Percentiles rank a stretch among this genome's conserved stretches.
phyloP scores from a whole-genome alignment of 2,329 filamentous ascomycete genomes.

The Paraphaeosphaeria sporulosa region DNA sequence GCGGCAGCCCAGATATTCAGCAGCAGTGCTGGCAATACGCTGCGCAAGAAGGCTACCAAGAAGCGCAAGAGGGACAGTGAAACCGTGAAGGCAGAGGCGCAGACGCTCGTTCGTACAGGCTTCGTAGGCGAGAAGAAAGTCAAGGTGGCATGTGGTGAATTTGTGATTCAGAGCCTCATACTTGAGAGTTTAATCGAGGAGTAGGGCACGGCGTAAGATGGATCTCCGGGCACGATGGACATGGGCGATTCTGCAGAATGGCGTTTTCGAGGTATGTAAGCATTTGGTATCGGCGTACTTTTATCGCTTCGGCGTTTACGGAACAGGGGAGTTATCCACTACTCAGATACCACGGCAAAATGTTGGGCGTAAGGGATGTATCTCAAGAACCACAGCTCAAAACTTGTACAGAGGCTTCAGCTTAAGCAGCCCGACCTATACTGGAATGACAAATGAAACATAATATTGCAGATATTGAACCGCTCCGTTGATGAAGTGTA shows the following conservation, averaged over 20 bases:
- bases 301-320: conserved; percentile 2
- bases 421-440: background rate
- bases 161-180: conserved; percentile 92
- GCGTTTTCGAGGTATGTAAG: background rate
- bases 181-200: conserved; percentile 78
- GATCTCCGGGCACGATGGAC: background rate
- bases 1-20: conserved; percentile 61
- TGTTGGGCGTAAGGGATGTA: background rate
- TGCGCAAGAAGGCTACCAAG: conserved; percentile 37
- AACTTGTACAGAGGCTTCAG: background rate
- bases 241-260: background rate
- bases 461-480: too few species aligned
- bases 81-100: conserved; percentile 27
- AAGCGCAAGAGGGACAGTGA: conserved; percentile 55
- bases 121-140: conserved; percentile 60
- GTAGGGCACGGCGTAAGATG: conserved; percentile 11
- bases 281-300: background rate
- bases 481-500: too few species aligned
- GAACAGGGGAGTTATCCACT: background rate
- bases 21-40: conserved; percentile 19
- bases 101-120: conserved; percentile 34
- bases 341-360: conserved; percentile 7
- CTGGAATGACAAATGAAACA: too few species aligned
- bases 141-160: conserved; percentile 79
- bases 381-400: background rate